Evolutionary conservation across 495 filamentous ascomycete species (phyloP).

Genomic region (Hyaloscypha variabilis): DNA sequence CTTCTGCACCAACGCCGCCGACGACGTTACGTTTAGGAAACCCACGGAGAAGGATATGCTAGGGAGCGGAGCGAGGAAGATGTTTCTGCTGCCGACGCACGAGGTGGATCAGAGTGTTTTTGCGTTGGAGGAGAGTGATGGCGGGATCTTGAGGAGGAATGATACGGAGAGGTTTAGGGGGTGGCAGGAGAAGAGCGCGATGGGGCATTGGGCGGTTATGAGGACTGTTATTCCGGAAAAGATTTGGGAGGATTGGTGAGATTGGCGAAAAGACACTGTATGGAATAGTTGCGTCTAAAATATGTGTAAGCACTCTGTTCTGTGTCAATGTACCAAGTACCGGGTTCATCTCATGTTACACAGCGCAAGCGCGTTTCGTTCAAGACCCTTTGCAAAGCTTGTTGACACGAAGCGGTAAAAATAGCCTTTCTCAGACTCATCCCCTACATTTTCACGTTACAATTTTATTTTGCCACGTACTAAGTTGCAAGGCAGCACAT

Average conservation of each 20-base stretch:
- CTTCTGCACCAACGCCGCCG: constrained; percentile 58
- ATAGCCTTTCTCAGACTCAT: too few species aligned
- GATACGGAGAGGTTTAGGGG: constrained; percentile 62
- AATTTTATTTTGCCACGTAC: too few species aligned
- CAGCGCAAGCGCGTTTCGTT: background rate
- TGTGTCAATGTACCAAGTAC: background rate
- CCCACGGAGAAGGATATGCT: constrained; percentile 70
- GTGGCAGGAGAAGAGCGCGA: constrained; percentile 73
- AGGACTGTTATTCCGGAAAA: constrained; percentile 73
- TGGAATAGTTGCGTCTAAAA: background rate
- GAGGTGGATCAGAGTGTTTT: constrained; percentile 64
- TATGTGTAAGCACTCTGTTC: background rate
- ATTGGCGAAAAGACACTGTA: background rate
- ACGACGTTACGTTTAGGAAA: constrained; percentile 58
- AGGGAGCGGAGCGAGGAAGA: constrained; percentile 66
- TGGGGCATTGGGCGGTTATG: constrained; percentile 92
- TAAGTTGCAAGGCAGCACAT: too few species aligned
- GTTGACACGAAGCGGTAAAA: too few species aligned
- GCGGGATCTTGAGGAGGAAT: constrained; percentile 53
- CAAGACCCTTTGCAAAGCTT: too few species aligned
- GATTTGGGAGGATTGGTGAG: constrained; percentile 89
- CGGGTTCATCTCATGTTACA: background rate
- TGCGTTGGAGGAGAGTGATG: constrained; percentile 42
- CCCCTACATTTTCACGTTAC: too few species aligned
- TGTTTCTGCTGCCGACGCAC: constrained; percentile 71